These are phyloP conservation scores for Neurospora crassa DNA, from an alignment of 2,329 filamentous ascomycete species.

Conservation along the genomic window DNA sequence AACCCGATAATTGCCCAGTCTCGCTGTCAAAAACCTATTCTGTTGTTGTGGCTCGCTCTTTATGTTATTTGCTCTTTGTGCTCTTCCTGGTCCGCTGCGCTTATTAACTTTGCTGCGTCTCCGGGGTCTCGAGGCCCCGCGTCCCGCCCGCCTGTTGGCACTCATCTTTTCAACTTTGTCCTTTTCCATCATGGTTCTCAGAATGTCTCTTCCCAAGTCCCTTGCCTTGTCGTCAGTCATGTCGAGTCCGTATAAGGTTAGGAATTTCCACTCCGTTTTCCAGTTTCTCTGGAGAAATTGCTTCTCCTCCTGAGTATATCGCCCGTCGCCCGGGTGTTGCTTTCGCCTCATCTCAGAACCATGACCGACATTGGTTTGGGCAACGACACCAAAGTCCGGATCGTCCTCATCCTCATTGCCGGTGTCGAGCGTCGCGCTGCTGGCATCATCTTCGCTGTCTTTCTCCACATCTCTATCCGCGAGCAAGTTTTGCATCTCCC, in stretches of 20 bases:
- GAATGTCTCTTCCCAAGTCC: background rate
- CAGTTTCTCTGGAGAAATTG: background rate
- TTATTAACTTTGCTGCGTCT: background rate
- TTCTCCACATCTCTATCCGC: background rate
- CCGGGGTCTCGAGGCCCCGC: background rate
- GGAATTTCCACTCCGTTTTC: background rate
- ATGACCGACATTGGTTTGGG: too few relatives aligned
- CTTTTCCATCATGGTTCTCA: background rate
- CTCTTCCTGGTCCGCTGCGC: background rate
- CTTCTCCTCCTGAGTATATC: background rate
- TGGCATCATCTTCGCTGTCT: background rate
- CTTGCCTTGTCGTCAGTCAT: background rate
- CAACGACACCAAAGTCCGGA: too few relatives aligned
- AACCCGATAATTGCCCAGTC: background rate
- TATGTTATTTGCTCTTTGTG: background rate
- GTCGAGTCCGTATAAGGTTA: background rate
- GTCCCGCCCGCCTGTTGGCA: background rate
- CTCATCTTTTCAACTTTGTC: background rate
- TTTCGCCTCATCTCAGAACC: background rate
- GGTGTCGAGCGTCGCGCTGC: background rate
- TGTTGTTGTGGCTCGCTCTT: background rate
- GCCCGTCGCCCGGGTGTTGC: background rate
- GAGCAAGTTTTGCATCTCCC: background rate
- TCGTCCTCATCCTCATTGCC: background rate
- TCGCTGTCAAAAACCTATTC: background rate